Evolutionary conservation across 768 basidiomycete genomes (phyloP).

Genomic region (Lactifluus piperatus): DNA sequence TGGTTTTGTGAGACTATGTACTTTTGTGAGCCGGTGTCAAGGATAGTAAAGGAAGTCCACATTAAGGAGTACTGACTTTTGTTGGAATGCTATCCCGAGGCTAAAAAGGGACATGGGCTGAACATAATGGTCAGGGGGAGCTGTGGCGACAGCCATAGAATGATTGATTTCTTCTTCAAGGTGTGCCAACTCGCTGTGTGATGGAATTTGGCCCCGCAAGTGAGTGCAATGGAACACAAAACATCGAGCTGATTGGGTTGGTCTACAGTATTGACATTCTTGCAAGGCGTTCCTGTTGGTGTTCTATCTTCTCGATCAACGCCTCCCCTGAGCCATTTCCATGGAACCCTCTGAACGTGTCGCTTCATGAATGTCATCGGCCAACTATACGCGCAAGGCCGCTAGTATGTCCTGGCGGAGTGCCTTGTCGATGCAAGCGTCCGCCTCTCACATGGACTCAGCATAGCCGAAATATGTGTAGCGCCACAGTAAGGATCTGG

Average conservation of each 20-base stretch:
- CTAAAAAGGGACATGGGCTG: background rate
- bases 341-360: conserved; percentile 5
- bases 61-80: background rate
- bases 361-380: background rate
- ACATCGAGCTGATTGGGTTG: background rate
- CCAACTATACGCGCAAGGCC: background rate
- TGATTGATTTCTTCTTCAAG: conserved; percentile 6
- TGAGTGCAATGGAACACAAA: background rate
- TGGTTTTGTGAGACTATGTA: too few species aligned
- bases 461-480: background rate
- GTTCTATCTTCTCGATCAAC: background rate
- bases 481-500: background rate
- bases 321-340: background rate
- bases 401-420: background rate
- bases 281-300: background rate
- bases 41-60: too few species aligned
- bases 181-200: background rate
- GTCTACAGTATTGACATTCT: background rate
- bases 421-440: background rate
- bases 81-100: background rate
- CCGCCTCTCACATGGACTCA: conserved; percentile 1
- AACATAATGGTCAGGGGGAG: background rate
- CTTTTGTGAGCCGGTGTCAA: too few species aligned
- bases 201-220: background rate
- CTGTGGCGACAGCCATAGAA: background rate